phyloP scores from a whole-genome alignment of 2,329 filamentous ascomycete genomes.

The Podosphaera fusca region DNA sequence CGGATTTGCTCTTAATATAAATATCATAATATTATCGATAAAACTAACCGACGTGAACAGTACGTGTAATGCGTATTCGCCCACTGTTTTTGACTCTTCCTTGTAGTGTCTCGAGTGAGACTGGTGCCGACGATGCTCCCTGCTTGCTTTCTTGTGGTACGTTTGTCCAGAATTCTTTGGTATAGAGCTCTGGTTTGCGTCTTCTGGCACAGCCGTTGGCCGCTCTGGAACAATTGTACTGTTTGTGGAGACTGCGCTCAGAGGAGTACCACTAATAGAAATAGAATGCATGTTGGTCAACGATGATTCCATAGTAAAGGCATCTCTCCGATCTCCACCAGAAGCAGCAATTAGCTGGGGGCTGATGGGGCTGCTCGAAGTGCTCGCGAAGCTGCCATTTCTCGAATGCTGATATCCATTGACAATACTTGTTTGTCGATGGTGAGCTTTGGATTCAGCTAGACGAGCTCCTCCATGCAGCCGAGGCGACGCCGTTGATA shows the following conservation, averaged over 20 bases:
- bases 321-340: constrained; percentile 18
- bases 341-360: constrained; percentile 62
- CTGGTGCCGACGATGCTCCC: constrained; percentile 45
- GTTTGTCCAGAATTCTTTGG: constrained; percentile 35
- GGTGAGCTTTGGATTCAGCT: constrained; percentile 40
- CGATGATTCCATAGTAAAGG: constrained; percentile 12
- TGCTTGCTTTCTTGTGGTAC: constrained; percentile 44
- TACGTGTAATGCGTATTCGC: constrained; percentile 90
- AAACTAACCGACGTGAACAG: constrained; percentile 64
- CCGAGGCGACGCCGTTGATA: constrained; percentile 12
- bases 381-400: constrained; percentile 68
- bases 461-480: constrained; percentile 17
- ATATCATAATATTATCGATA: constrained; percentile 1
- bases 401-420: constrained; percentile 84
- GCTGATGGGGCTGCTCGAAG: constrained; percentile 64
- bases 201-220: constrained; percentile 22
- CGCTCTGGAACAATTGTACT: constrained; percentile 15
- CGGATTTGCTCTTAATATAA: constrained; percentile 15
- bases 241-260: constrained; percentile 12
- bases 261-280: constrained; percentile 6
- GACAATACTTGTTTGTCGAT: constrained; percentile 90
- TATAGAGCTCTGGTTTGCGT: constrained; percentile 20
- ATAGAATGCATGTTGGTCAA: constrained; percentile 11
- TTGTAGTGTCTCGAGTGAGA: constrained; percentile 40
- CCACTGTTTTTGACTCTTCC: constrained; percentile 75